phyloP scores from a whole-genome alignment of 805 yeast genomes.

The Candida sonorensis region DNA sequence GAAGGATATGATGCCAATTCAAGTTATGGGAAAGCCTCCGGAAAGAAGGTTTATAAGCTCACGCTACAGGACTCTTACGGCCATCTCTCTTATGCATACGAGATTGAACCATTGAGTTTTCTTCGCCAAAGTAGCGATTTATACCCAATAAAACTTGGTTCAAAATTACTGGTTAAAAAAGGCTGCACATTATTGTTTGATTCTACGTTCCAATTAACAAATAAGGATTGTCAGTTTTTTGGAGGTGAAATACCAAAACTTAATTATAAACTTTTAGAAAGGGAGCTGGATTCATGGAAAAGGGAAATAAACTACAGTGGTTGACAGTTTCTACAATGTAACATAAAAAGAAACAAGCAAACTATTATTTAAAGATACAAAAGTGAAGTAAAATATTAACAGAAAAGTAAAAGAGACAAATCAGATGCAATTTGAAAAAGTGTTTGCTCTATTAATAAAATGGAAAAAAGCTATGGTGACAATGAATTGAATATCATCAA shows the following conservation, averaged over 20 bases:
- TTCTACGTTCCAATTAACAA: slow-evolving; percentile 30
- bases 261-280: slow-evolving; percentile 20
- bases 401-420: background rate
- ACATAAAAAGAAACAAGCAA: too few relatives aligned
- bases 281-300: slow-evolving; percentile 34
- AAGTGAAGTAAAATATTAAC: too few relatives aligned
- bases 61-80: slow-evolving; percentile 50
- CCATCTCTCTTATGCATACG: slow-evolving; percentile 50
- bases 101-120: slow-evolving; percentile 46
- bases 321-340: background rate
- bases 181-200: slow-evolving; percentile 45
- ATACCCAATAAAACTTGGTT: slow-evolving; percentile 45
- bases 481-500: too few relatives aligned
- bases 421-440: background rate
- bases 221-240: slow-evolving; percentile 14
- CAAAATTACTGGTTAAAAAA: slow-evolving; percentile 44
- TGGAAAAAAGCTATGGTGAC: too few relatives aligned
- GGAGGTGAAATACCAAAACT: slow-evolving; percentile 25
- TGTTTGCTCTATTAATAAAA: too few relatives aligned
- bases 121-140: slow-evolving; percentile 22
- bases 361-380: too few relatives aligned
- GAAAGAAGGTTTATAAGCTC: slow-evolving; percentile 30
- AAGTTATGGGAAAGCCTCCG: slow-evolving; percentile 2
- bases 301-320: slow-evolving; percentile 19
- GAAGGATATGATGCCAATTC: slow-evolving; percentile 29